phyloP scores from a whole-genome alignment of 176 grass and related monocot species.

The Otatea glauca region DNA sequence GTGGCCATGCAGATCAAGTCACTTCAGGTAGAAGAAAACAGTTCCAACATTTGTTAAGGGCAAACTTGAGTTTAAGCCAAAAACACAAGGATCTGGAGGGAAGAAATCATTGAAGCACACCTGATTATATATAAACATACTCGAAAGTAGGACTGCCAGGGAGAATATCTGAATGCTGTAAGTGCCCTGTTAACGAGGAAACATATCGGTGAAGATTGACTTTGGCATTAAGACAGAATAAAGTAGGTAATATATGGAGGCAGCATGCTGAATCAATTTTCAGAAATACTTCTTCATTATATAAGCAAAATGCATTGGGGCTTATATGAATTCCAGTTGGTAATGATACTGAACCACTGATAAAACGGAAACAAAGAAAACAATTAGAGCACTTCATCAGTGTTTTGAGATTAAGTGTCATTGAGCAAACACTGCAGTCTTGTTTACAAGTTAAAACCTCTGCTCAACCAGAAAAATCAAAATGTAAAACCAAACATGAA shows the following conservation, averaged over 20 bases:
- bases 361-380: not conserved
- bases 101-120: slow-evolving; percentile 34
- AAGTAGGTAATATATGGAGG: not conserved
- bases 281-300: not conserved
- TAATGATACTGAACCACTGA: not conserved
- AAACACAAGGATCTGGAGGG: not conserved
- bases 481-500: not conserved
- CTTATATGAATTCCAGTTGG: not conserved
- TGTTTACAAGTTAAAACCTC: slow-evolving; percentile 3
- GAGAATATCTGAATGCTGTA: slow-evolving; percentile 82
- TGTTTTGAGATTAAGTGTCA: not conserved
- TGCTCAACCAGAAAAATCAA: not conserved
- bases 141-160: slow-evolving; percentile 71
- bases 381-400: not conserved
- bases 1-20: not conserved
- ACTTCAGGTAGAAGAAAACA: slow-evolving; percentile 15
- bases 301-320: not conserved
- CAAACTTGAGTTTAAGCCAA: not conserved
- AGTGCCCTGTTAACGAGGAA: slow-evolving; percentile 58
- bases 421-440: not conserved
- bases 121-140: slow-evolving; percentile 82
- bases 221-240: not conserved
- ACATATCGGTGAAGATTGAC: slow-evolving; percentile 4
- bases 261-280: not conserved
- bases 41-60: not conserved